Base-by-base conservation (phyloP, 345 rosid genomes). In the Schrenkiella parvula region DNA sequence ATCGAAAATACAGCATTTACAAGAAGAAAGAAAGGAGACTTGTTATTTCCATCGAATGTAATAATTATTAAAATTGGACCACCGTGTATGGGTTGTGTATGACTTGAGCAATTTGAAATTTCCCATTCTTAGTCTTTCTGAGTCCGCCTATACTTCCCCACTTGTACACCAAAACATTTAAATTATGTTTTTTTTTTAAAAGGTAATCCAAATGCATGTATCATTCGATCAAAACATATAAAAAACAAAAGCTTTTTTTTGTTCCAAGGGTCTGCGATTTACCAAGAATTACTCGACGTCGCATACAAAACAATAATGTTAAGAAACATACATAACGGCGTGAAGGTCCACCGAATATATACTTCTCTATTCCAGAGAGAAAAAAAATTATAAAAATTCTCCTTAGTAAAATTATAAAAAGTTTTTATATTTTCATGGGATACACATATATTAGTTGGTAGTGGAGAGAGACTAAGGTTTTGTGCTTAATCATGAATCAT, bases 21-120 rank as follows among this genome's bases (percentile, higher is more conserved):
- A 63, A 35, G n/a, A 31, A 63, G n/a, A 32, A 53, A 63, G 8
- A 29, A 64, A 13, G 22, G 11, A 64, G 67, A 54, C 28, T 53
- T 43, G 6, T 4, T 54, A 52, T 43, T 65, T 50, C 47, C 73
- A 46, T n/a, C 13, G 29, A 5, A 41, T 50, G 63, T 74, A 51
- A 60, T 60, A 22, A 74, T 67, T 52, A 32, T 25, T 39, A 67
- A 28, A 8, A 12, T 59, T 59, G 78, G 73, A 74, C 78, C 78
- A 60, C 78, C 62, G 9, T 48, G 47, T 74, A 66, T 47, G 50
- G 52, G 38, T 23, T 14, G 57, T 52, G 57, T 29, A 37, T 66
- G 46, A 60, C 54, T 74, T 74, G 13, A 29, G 9, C 50, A 29
- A 14, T 47, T 47, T 74, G 44, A 38, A 74, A 29, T 22, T 59